Conservation (phyloP, 768 basidiomycete species). For the Pulveroboletus sp. region DNA sequence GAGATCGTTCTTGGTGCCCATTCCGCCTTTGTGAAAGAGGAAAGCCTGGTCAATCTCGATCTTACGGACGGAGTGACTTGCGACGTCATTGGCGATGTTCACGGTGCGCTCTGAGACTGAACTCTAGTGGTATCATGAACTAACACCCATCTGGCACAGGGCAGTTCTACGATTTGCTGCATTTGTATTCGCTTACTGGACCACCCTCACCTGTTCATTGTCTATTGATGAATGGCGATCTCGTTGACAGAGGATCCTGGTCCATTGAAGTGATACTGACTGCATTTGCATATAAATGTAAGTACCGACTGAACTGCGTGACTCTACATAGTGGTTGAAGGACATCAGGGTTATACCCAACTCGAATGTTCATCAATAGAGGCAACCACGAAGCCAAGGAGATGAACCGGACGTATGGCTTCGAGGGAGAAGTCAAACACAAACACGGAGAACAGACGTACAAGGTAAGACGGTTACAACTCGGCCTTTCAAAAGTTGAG, state of each 20-base stretch:
- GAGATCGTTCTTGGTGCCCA: constrained; percentile 91
- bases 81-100: constrained; percentile 96
- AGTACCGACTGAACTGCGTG: constrained; percentile 21
- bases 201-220: constrained; percentile 82
- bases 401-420: constrained; percentile 94
- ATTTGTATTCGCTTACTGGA: constrained; percentile 82
- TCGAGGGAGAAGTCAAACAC: constrained; percentile 93
- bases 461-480: constrained; percentile 47
- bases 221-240: constrained; percentile 89
- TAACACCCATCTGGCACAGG: constrained; percentile 40
- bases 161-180: constrained; percentile 91
- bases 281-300: constrained; percentile 94
- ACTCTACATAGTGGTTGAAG: constrained; percentile 9
- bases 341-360: constrained; percentile 82
- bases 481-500: not conserved
- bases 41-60: constrained; percentile 72
- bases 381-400: constrained; percentile 97
- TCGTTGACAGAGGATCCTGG: constrained; percentile 97
- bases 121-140: not conserved
- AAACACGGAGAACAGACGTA: constrained; percentile 96
- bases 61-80: constrained; percentile 75
- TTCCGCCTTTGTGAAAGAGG: constrained; percentile 67
- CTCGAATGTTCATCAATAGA: constrained; percentile 86
- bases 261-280: constrained; percentile 89
- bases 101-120: constrained; percentile 48